Evolutionary conservation across 345 rosid species (phyloP), one percentile per base, ranked within the genome.

Genomic region (Gossypium bickii): DNA sequence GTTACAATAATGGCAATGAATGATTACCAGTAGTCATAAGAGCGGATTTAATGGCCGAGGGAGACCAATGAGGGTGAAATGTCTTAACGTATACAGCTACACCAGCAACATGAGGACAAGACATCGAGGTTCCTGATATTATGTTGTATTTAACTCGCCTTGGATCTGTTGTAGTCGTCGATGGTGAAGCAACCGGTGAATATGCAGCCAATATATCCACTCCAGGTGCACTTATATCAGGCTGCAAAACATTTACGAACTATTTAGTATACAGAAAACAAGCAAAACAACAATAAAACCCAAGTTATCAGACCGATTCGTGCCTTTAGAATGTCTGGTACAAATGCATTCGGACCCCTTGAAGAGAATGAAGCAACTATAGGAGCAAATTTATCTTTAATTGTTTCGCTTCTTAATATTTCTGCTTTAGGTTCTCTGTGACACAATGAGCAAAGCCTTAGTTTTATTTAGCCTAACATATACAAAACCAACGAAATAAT

Each of bases 201-300:
- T 65, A 82, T 52, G 82, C 86, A 18, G 88, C 86, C 67, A 85
- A 70, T 55, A 81, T 81, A 51, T 83, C 76, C 59, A 78, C 84
- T 17, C 83, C 83, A 2, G 86, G 86, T 59, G 85, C 86, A 3
- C 74, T 81, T 73, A 85, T 63, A 76, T 85, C 83, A 0, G 84
- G 88, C 88, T 82, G 82, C 68, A 82, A 85, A 0, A 66, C n/a
- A 24, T 13, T 16, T 29, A 52, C 48, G 62, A 0, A 22, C 52
- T 12, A 22, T 15, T 27, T 27, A 5, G 4, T 45, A 8, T 45
- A 45, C 13, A 45, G 10, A 8, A 9, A 9, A 8, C 10, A 45
- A 11, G 49, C 49, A 11, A 45, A 45, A 45, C 49, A 45, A 45
- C 10, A 12, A 9, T 8, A 45, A 45, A 11, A 9, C 12, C 2